These are phyloP conservation scores for Collybiopsis luxurians DNA, from an alignment of 768 basidiomycete species.

Conservation along the genomic window DNA sequence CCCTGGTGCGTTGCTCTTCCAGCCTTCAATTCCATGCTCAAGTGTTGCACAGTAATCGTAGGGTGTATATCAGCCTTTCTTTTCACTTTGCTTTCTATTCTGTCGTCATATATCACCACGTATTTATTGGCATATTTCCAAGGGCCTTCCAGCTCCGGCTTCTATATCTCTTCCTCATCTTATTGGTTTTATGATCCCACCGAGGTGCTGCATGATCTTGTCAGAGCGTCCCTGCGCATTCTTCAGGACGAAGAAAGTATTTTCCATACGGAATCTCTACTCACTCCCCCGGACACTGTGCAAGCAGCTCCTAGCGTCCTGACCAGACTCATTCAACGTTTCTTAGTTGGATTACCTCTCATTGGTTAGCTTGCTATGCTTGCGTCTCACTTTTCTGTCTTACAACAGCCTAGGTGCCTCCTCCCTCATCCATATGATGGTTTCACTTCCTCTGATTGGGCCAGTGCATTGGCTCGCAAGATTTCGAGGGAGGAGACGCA, in stretches of 20 bases:
- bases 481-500: conserved; percentile 56
- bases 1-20: conserved; percentile 42
- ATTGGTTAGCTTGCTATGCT: conserved; percentile 24
- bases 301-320: conserved; percentile 39
- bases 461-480: conserved; percentile 72
- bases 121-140: conserved; percentile 64
- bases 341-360: conserved; percentile 73
- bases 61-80: conserved; percentile 57
- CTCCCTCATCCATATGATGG: conserved; percentile 69
- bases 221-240: conserved; percentile 61
- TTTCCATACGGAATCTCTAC: conserved; percentile 23
- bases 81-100: conserved; percentile 63
- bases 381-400: too few species aligned
- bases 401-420: conserved; percentile 46
- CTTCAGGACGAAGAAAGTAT: conserved; percentile 54
- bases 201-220: conserved; percentile 51
- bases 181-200: conserved; percentile 14
- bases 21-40: neutral
- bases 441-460: conserved; percentile 59
- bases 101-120: conserved; percentile 68
- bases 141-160: conserved; percentile 39
- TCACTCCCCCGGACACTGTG: conserved; percentile 4
- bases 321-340: conserved; percentile 60
- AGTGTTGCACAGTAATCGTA: conserved; percentile 51
- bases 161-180: conserved; percentile 38